Evolutionary conservation across 805 yeast species (phyloP), one percentile per base, ranked within the genome.

Genomic region (Wickerhamomyces canadensis): DNA sequence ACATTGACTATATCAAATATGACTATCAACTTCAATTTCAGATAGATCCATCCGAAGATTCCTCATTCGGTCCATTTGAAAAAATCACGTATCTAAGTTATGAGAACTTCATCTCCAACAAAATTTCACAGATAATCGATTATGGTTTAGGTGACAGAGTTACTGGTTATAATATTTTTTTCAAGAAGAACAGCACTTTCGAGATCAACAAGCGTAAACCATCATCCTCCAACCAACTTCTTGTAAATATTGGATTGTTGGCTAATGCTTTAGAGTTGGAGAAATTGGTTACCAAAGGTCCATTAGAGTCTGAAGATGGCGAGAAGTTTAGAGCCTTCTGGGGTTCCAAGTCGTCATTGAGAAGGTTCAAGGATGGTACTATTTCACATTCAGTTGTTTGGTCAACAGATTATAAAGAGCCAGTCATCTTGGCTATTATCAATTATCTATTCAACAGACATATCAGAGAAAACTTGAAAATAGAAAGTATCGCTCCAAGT

Each of bases 341-440:
- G 99, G 97, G 97, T 10, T 54, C 73, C 9, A 81, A 76, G 47
- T 78, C 95, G 0, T 85, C 93, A 12, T 68, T 93, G 38, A 78
- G 99, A 67, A 77, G 93, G 57, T 93, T 91, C 65, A 88, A 85
- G 54, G 96, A 93, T 61, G 97, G 97, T 27, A 69, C 82, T 4
- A 88, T 93, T 42, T 80, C 78, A 44, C 94, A 93, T 61, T 84
- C 95, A 57, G 94, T 93, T 38, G 82, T 88, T 22, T 93, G 98
- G 98, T 61, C 66, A 5, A 64, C 74, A 5, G 65, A 74, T 6
- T 60, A 74, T 16, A 63, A 67, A 17, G 80, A 76, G 38, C 82
- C 93, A 1, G 70, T 87, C 6, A 76, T 80, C 12, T 58, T 77
- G 4, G 68, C 81, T 19, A 84, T 91, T 35, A 62, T 82, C 17